phyloP scores from a whole-genome alignment of 2,329 filamentous ascomycete species.

The Fusarium sp. region DNA sequence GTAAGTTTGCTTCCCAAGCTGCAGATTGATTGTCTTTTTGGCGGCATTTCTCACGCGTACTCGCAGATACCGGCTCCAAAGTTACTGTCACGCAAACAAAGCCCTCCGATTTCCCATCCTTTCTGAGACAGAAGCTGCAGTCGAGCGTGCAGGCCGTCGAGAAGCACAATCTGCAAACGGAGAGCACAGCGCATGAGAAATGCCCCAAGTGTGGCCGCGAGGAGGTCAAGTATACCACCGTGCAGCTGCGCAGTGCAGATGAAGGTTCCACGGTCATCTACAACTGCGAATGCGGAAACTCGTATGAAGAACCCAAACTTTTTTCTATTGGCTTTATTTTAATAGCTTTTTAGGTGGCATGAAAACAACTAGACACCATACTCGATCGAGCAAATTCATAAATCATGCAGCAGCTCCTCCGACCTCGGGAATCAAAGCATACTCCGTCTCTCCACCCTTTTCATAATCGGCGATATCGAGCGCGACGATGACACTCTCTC shows the following conservation, averaged over 20 bases:
- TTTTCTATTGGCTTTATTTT: slow-evolving; percentile 33
- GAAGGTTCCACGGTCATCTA: slow-evolving; percentile 96
- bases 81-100: slow-evolving; percentile 87
- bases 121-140: slow-evolving; percentile 82
- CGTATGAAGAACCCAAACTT: slow-evolving; percentile 61
- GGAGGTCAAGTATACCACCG: slow-evolving; percentile 86
- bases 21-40: not conserved
- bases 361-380: slow-evolving; percentile 66
- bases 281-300: slow-evolving; percentile 86
- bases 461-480: slow-evolving; percentile 99
- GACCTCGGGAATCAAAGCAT: slow-evolving; percentile 85
- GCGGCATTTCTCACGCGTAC: slow-evolving; percentile 15
- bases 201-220: slow-evolving; percentile 85
- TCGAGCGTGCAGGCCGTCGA: slow-evolving; percentile 89
- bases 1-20: slow-evolving; percentile 58
- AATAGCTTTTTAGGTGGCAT: slow-evolving; percentile 59
- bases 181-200: slow-evolving; percentile 73
- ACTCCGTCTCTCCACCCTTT: slow-evolving; percentile 87
- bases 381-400: slow-evolving; percentile 32
- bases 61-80: slow-evolving; percentile 77
- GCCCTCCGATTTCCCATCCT: slow-evolving; percentile 88
- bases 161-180: slow-evolving; percentile 80
- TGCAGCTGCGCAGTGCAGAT: slow-evolving; percentile 91
- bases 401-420: slow-evolving; percentile 56
- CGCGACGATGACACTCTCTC: slow-evolving; percentile 94